Conservation (phyloP, 495 filamentous ascomycete species). For the Parathielavia appendiculata region DNA sequence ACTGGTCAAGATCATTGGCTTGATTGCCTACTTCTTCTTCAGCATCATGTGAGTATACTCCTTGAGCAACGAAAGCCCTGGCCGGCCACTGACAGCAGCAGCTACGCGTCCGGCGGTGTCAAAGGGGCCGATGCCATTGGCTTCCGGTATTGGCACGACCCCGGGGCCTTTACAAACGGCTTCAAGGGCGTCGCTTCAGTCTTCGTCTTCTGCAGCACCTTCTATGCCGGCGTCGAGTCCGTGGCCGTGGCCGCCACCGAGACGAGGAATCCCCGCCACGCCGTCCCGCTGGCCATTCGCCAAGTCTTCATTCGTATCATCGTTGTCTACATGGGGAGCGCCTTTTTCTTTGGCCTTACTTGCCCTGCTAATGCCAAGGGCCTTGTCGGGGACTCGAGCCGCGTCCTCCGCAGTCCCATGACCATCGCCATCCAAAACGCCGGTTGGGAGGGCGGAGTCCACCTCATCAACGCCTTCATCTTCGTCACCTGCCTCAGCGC, state of each 20-base stretch:
- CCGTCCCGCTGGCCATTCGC: conserved; percentile 65
- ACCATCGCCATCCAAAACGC: conserved; percentile 57
- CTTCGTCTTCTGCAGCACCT: conserved; percentile 62
- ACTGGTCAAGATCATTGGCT: conserved; percentile 60
- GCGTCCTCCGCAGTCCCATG: conserved; percentile 52
- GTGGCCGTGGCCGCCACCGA: conserved; percentile 71
- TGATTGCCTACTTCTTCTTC: conserved; percentile 64
- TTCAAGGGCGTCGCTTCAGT: conserved; percentile 58
- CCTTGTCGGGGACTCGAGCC: conserved; percentile 46
- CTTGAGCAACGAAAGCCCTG: neutral
- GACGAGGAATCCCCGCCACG: conserved; percentile 64
- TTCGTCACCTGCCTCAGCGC: conserved; percentile 65
- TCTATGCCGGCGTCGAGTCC: conserved; percentile 71
- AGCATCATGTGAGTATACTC: conserved; percentile 48
- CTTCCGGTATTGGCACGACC: conserved; percentile 63
- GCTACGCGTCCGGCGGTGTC: conserved; percentile 48
- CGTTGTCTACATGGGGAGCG: conserved; percentile 67
- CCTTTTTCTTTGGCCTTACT: conserved; percentile 65
- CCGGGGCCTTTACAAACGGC: conserved; percentile 61
- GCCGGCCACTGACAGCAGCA: conserved; percentile 4
- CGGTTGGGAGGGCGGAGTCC: conserved; percentile 49
- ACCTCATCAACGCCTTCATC: conserved; percentile 69
- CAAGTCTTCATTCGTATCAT: conserved; percentile 73
- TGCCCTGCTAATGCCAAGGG: conserved; percentile 46
- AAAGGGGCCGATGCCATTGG: conserved; percentile 47